Evolutionary conservation across 768 basidiomycete genomes (phyloP).

Genomic region (Kwoniella europaea): DNA sequence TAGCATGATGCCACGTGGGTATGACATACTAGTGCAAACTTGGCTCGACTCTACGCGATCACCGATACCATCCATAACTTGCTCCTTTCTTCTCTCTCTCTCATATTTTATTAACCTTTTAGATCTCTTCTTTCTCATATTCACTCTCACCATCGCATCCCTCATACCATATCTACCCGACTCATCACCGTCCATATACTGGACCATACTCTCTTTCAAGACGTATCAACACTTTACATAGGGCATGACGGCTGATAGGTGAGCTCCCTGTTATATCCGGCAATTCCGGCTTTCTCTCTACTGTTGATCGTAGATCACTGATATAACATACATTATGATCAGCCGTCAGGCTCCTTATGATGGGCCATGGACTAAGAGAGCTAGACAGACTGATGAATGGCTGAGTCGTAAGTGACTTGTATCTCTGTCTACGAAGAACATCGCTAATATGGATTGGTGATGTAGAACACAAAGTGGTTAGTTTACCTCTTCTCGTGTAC

Average conservation of each 20-base stretch:
- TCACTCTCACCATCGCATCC: background rate
- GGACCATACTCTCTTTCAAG: conserved; percentile 1
- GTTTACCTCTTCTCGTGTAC: conserved; percentile 4
- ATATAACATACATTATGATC: background rate
- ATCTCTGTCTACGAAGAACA: background rate
- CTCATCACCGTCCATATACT: conserved; percentile 3
- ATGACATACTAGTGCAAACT: background rate
- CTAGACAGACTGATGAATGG: conserved; percentile 46
- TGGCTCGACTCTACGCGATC: conserved; percentile 1
- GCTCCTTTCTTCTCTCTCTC: background rate
- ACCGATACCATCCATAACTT: background rate
- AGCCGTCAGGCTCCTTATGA: conserved; percentile 49
- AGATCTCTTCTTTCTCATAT: background rate
- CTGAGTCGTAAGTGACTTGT: conserved; percentile 39
- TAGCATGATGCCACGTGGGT: background rate
- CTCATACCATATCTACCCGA: background rate
- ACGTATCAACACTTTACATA: conserved; percentile 3
- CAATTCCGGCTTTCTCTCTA: background rate
- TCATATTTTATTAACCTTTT: background rate
- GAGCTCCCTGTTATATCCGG: conserved; percentile 3
- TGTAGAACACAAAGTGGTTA: conserved; percentile 50
- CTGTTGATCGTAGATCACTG: background rate
- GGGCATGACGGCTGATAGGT: conserved; percentile 52
- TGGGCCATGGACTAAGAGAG: conserved; percentile 43
- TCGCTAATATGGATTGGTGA: conserved; percentile 7